Evolutionary conservation across 768 basidiomycete species (phyloP).

Genomic region (Russula lepida): DNA sequence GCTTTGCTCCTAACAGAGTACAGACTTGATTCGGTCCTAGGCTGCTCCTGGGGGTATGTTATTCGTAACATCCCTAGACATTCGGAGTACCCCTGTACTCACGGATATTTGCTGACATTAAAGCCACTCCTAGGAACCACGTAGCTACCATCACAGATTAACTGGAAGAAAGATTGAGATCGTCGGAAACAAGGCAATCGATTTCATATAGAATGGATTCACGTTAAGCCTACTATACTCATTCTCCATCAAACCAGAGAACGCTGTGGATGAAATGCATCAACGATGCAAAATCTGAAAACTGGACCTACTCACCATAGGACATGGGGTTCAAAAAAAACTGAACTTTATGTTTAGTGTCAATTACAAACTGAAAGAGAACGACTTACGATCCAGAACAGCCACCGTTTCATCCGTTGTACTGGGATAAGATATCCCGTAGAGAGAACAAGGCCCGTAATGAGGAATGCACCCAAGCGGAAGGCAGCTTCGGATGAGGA

Average conservation of each 20-base stretch:
- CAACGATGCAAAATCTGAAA: background rate
- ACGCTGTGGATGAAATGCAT: conserved; percentile 35
- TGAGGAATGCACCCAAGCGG: conserved; percentile 55
- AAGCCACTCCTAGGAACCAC: conserved; percentile 58
- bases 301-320: conserved; percentile 40
- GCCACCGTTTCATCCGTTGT: conserved; percentile 65
- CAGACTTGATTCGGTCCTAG: conserved; percentile 69
- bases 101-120: conserved; percentile 55
- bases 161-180: conserved; percentile 27
- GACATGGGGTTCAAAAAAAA: conserved; percentile 74
- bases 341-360: conserved; percentile 26
- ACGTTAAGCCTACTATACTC: conserved; percentile 70
- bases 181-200: conserved; percentile 7
- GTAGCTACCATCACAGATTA: conserved; percentile 57
- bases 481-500: conserved; percentile 47
- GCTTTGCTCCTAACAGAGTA: conserved; percentile 57
- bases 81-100: conserved; percentile 26
- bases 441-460: conserved; percentile 70
- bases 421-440: conserved; percentile 63
- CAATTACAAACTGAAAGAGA: background rate
- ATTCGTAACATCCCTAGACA: background rate
- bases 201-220: conserved; percentile 20
- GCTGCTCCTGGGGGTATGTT: conserved; percentile 25
- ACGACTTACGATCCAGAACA: conserved; percentile 71
- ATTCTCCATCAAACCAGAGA: conserved; percentile 75